These are phyloP conservation scores for Tanacetum coccineum DNA, from an alignment of 129 eudicot genomes.

Conservation along the genomic window DNA sequence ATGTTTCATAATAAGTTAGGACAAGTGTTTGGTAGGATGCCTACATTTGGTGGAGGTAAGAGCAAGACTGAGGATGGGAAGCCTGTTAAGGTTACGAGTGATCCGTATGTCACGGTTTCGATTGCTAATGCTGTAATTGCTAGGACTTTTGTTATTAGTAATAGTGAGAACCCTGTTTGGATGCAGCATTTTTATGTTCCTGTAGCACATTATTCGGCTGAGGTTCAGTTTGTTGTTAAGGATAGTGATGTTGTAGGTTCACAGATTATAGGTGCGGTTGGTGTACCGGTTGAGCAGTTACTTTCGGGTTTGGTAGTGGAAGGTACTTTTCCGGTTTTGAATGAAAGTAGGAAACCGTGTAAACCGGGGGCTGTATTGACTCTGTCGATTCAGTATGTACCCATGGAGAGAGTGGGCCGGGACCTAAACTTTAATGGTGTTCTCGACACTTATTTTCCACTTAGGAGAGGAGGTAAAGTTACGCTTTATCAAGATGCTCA, in stretches of 20 bases:
- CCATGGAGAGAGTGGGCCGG: conserved; percentile 23
- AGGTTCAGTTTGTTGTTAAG: conserved; percentile 34
- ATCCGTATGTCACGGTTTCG: conserved; percentile 41
- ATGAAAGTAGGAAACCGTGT: conserved; percentile 30
- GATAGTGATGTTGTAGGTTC: conserved; percentile 41
- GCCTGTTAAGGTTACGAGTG: conserved; percentile 40
- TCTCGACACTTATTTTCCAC: conserved; percentile 40
- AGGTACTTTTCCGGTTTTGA: conserved; percentile 35
- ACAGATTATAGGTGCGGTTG: conserved; percentile 39
- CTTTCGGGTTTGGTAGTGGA: conserved; percentile 28
- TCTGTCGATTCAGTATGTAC: conserved; percentile 34
- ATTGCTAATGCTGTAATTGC: conserved; percentile 40
- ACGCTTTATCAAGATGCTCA: conserved; percentile 53
- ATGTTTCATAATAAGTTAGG: too few relatives aligned
- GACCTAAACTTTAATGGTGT: conserved; percentile 27
- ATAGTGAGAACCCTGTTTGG: conserved; percentile 43
- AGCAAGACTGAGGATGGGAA: conserved; percentile 28
- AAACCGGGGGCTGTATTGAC: conserved; percentile 34
- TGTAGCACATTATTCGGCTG: conserved; percentile 42
- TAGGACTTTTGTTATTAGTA: conserved; percentile 38
- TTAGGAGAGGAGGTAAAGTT: conserved; percentile 44
- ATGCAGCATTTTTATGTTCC: conserved; percentile 41
- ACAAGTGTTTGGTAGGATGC: conserved; percentile 30
- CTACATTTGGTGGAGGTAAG: conserved; percentile 13
- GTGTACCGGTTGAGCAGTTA: conserved; percentile 37